Evolutionary conservation across 352 stramenopile genomes (phyloP).

Genomic region (Aphanomyces astaci): DNA sequence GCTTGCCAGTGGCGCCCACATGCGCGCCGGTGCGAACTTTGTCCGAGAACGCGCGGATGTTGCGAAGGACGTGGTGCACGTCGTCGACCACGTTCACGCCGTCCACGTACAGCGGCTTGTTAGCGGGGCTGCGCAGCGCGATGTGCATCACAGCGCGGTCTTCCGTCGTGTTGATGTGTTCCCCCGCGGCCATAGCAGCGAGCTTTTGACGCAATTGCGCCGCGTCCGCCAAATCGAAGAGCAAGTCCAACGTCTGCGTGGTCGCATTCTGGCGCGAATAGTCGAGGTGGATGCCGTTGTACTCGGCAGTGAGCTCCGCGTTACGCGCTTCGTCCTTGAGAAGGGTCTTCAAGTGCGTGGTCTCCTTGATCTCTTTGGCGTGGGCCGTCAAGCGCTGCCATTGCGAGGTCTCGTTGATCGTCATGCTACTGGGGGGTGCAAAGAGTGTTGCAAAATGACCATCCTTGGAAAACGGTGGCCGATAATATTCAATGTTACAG

Average conservation of each 20-base stretch:
- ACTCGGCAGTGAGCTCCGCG: slow-evolving; percentile 83
- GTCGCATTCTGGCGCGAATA: slow-evolving; percentile 92
- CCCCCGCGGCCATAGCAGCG: slow-evolving; percentile 86
- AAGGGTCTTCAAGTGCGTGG: slow-evolving; percentile 85
- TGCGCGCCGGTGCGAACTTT: slow-evolving; percentile 83
- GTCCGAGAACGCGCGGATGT: slow-evolving; percentile 90
- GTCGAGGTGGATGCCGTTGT: slow-evolving; percentile 92
- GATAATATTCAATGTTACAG: no score
- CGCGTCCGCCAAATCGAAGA: slow-evolving; percentile 88
- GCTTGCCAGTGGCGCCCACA: slow-evolving; percentile 90
- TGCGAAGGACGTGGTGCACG: slow-evolving; percentile 92
- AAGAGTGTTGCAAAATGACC: background rate
- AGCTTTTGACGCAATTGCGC: slow-evolving; percentile 82
- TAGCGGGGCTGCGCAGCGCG: slow-evolving; percentile 84
- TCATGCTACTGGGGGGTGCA: slow-evolving; percentile 23
- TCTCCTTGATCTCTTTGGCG: slow-evolving; percentile 64
- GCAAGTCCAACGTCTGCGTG: slow-evolving; percentile 77
- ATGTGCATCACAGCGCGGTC: slow-evolving; percentile 95
- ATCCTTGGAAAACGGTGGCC: background rate
- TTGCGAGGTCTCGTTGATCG: slow-evolving; percentile 67
- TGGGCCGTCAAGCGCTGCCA: slow-evolving; percentile 72
- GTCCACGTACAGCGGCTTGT: slow-evolving; percentile 86
- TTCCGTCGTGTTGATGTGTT: slow-evolving; percentile 96
- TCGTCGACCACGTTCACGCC: slow-evolving; percentile 93
- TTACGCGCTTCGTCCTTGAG: slow-evolving; percentile 84